Evolutionary conservation across 2,329 filamentous ascomycete genomes (phyloP).

Genomic region (Ceratocystis alfenasii): DNA sequence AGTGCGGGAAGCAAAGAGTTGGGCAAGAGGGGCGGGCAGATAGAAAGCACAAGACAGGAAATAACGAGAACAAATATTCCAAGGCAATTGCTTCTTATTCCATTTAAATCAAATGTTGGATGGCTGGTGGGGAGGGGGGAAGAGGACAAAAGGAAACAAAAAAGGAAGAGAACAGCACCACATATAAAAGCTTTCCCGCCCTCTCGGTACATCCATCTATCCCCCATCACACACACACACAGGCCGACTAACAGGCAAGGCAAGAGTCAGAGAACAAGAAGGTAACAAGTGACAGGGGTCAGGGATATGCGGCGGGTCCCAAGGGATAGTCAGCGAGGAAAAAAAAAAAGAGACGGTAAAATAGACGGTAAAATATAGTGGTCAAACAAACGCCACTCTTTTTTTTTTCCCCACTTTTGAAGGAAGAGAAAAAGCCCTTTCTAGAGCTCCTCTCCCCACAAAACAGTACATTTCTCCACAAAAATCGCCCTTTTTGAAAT

Average conservation of each 20-base stretch:
- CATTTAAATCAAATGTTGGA: background rate
- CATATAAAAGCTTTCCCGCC: constrained; percentile 13
- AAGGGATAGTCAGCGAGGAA: background rate
- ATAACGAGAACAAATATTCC: too few species aligned
- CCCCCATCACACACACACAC: background rate
- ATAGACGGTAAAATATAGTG: background rate
- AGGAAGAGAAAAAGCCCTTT: constrained; percentile 1
- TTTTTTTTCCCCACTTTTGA: background rate
- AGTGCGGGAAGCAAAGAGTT: too few species aligned
- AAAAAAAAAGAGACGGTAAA: background rate
- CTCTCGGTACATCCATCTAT: constrained; percentile 1
- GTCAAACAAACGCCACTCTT: background rate
- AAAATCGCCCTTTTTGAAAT: background rate
- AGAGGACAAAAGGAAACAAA: constrained; percentile 7
- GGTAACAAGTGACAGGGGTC: constrained; percentile 1
- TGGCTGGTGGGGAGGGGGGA: background rate
- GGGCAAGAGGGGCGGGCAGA: too few species aligned
- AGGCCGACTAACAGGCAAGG: background rate
- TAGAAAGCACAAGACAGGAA: too few species aligned
- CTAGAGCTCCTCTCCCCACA: background rate
- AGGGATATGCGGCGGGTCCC: background rate
- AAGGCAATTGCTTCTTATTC: too few species aligned
- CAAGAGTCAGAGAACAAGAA: background rate
- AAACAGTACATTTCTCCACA: background rate
- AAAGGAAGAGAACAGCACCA: background rate